Conservation (phyloP, 2,329 filamentous ascomycete species). For the Arachnopeziza araneosa region DNA sequence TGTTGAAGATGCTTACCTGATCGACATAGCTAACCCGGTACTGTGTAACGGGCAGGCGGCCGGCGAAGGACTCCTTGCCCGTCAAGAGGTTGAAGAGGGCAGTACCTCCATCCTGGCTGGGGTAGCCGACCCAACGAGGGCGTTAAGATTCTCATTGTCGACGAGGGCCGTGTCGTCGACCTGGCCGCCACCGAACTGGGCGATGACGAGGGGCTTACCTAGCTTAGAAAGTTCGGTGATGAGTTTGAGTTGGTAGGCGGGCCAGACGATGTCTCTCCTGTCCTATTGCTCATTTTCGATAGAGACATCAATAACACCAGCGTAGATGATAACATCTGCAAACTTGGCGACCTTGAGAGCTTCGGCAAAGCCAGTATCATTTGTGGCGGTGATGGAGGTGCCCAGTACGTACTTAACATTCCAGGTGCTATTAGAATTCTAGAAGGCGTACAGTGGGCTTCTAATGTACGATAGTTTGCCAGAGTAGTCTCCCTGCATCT, state of each 20-base stretch:
- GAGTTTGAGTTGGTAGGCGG: background rate
- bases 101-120: background rate
- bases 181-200: background rate
- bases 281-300: background rate
- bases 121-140: background rate
- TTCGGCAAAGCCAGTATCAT: background rate
- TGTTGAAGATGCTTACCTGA: background rate
- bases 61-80: too few relatives aligned
- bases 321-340: background rate
- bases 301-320: background rate
- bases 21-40: background rate
- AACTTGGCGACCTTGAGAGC: background rate
- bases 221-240: background rate
- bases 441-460: background rate
- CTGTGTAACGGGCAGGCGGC: background rate
- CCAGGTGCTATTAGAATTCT: background rate
- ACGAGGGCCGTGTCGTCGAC: background rate
- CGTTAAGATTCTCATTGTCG: background rate
- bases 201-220: background rate
- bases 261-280: background rate
- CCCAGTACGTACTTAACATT: background rate
- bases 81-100: background rate
- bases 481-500: background rate
- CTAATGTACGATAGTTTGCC: background rate
- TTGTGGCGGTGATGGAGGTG: background rate